A percentile compares a stretch with the other conserved stretches of the same genome.
These are phyloP conservation scores for Globisporangium spiculum DNA, from an alignment of 352 stramenopile species.

Conservation along the genomic window DNA sequence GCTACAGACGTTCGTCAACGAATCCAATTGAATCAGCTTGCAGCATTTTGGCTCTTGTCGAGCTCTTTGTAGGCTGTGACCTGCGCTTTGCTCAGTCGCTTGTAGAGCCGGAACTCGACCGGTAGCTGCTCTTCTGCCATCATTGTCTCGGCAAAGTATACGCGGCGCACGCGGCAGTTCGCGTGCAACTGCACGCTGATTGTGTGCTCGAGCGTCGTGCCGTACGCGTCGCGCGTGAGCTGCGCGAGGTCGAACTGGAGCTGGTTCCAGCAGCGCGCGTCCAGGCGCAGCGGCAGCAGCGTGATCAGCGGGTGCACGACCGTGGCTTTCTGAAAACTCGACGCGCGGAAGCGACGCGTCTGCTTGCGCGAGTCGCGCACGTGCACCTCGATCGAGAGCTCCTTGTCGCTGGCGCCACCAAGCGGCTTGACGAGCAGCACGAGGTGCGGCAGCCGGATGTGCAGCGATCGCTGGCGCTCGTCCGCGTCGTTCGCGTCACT, in stretches of 20 bases:
- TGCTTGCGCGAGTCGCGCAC: conserved; percentile 30
- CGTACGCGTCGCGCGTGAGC: conserved; percentile 44
- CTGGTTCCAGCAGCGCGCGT: conserved; percentile 50
- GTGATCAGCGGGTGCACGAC: conserved; percentile 35
- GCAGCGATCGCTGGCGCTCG: conserved; percentile 24
- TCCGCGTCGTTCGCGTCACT: background rate
- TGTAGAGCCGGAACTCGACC: conserved; percentile 52
- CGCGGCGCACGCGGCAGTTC: conserved; percentile 49
- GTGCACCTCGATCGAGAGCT: conserved; percentile 51
- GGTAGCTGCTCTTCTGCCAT: conserved; percentile 37
- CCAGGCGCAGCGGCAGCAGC: conserved; percentile 41
- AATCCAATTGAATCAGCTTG: background rate
- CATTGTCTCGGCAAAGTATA: conserved; percentile 57
- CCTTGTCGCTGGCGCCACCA: conserved; percentile 7
- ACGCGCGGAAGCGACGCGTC: conserved; percentile 40
- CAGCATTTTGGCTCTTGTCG: conserved; percentile 13
- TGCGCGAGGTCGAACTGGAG: conserved; percentile 47
- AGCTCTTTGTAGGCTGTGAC: conserved; percentile 19
- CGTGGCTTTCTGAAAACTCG: conserved; percentile 47
- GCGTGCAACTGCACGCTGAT: conserved; percentile 52
- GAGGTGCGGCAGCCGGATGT: conserved; percentile 48
- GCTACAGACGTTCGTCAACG: background rate
- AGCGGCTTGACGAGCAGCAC: conserved; percentile 48
- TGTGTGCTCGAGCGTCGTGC: conserved; percentile 34
- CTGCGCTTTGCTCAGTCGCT: conserved; percentile 37